A percentile compares a stretch with the other conserved stretches of the same genome.
These are phyloP conservation scores for Cryptococcus floricola DNA, from an alignment of 1,284 basidiomycete species.

Conservation along the genomic window DNA sequence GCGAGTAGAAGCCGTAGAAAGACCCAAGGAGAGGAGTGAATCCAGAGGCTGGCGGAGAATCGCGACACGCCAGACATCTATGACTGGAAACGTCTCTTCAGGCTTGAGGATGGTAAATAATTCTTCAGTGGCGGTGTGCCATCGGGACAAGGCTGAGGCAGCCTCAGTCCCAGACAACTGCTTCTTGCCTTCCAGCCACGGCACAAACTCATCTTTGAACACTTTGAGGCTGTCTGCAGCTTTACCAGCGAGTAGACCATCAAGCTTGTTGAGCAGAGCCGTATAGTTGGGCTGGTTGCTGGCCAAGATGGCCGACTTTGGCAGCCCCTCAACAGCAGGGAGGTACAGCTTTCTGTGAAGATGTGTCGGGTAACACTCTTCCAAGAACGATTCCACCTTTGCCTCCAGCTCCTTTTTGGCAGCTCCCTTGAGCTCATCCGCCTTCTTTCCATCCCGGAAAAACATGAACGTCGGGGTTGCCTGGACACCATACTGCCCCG, in stretches of 20 bases:
- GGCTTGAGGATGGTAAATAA: slow-evolving; percentile 56
- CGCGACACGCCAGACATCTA: slow-evolving; percentile 78
- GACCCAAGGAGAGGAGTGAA: slow-evolving; percentile 52
- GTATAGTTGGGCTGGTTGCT: slow-evolving; percentile 66
- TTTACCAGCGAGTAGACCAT: slow-evolving; percentile 56
- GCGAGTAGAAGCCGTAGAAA: slow-evolving; percentile 51
- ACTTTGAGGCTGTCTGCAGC: slow-evolving; percentile 51
- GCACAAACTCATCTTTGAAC: slow-evolving; percentile 55
- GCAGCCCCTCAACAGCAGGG: slow-evolving; percentile 61
- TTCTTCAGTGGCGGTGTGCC: slow-evolving; percentile 54
- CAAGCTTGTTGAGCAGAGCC: slow-evolving; percentile 61
- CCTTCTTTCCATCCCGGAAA: slow-evolving; percentile 73
- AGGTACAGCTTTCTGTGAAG: slow-evolving; percentile 64
- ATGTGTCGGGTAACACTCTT: slow-evolving; percentile 59
- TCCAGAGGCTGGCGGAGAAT: slow-evolving; percentile 62
- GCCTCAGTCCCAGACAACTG: slow-evolving; percentile 34
- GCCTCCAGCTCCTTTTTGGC: slow-evolving; percentile 37
- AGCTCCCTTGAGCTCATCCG: slow-evolving; percentile 70
- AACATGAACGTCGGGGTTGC: slow-evolving; percentile 83
- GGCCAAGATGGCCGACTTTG: slow-evolving; percentile 71
- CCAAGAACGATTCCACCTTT: slow-evolving; percentile 35
- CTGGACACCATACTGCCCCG: slow-evolving; percentile 62
- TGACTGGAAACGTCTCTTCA: slow-evolving; percentile 69
- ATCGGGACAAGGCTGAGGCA: slow-evolving; percentile 42
- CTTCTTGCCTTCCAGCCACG: slow-evolving; percentile 62